Evolutionary conservation across 1,284 basidiomycete species (phyloP), one percentile per base, ranked within the genome.

Genomic region (Melampsora americana): DNA sequence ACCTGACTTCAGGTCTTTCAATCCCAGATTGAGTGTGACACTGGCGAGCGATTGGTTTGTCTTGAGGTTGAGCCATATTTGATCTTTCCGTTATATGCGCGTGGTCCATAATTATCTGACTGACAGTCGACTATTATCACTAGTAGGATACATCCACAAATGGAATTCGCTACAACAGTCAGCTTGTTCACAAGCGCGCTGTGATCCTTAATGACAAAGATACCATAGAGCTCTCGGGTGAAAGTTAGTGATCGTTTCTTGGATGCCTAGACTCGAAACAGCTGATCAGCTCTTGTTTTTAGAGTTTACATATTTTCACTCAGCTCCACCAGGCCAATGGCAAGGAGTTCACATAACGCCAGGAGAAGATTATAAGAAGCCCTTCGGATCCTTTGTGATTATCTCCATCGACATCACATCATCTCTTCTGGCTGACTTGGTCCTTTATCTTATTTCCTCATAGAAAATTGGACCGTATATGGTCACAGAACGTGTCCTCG

Each of bases 21-120:
- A 44, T 56, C 3, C 18, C n/a, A 75, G 72, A 75, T 75, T 46
- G 72, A 75, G 66, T 66, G 72, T 26, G 72, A 75, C 59, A 75
- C 72, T 75, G 72, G 72, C 26, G 72, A 75, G 32, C 48, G 72
- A 14, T 66, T 75, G 46, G 72, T 75, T 16, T 75, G 72, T 39
- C 53, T 75, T 48, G 72, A 75, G 61, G 72, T 75, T 28, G 35
- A 35, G 28, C 23, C 26, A 35, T 18, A 4, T 26, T 20, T 18
- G 60, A n/a, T n/a, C n/a, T n/a, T n/a, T n/a, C n/a, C 26, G 4
- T 62, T 26, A 6, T 26, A 35, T 62, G 14, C 60, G 26, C 28
- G 28, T 28, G n/a, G 23, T 5, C 50, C 23, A 53, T 16, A 5
- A 23, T 20, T 20, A 16, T 53, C 14, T 20, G 50, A 23, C 14